phyloP scores from a whole-genome alignment of 2,329 filamentous ascomycete genomes.

The Cadophora luteo-olivacea region DNA sequence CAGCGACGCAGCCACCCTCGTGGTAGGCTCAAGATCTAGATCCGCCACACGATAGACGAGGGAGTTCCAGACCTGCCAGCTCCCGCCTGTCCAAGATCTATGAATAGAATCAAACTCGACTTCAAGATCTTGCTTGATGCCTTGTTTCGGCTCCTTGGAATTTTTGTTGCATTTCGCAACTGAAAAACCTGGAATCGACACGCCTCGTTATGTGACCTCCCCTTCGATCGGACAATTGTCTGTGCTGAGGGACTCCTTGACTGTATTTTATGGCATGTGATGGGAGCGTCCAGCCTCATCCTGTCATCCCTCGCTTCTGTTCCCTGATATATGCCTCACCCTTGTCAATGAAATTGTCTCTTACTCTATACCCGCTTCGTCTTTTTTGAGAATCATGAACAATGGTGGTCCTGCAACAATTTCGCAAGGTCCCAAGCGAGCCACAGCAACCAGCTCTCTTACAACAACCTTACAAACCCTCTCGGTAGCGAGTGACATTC shows the following conservation, averaged over 20 bases:
- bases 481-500: neutral
- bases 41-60: neutral
- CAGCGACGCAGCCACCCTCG: neutral
- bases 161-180: constrained; percentile 2
- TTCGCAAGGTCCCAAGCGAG: neutral
- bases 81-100: neutral
- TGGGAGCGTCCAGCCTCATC: neutral
- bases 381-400: no score
- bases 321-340: no score
- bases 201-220: neutral
- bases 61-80: neutral
- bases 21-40: constrained; percentile 2
- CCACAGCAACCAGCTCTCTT: neutral
- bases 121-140: no score
- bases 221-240: neutral
- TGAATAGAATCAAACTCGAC: no score
- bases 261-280: neutral
- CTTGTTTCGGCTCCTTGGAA: neutral
- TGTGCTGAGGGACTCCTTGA: neutral
- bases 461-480: no score
- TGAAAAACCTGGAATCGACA: neutral
- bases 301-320: no score
- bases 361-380: no score
- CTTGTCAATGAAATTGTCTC: no score
- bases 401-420: no score